Evolutionary conservation across 495 filamentous ascomycete species (phyloP).

Genomic region (Penicillium coprophilum): DNA sequence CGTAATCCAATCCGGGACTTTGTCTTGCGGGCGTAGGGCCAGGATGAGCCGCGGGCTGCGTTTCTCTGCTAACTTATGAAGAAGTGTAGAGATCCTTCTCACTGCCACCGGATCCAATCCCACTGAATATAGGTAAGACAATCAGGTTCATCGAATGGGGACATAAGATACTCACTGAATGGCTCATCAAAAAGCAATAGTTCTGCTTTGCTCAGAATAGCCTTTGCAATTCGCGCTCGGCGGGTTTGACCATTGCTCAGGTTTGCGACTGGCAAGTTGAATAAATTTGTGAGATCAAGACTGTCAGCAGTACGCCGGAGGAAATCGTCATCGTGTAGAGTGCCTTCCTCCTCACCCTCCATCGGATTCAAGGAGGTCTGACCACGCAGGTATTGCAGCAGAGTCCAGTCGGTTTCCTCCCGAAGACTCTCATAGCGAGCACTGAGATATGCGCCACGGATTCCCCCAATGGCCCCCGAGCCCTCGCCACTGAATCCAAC

Average conservation of each 20-base stretch:
- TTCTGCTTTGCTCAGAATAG: conserved; percentile 74
- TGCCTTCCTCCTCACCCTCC: conserved; percentile 52
- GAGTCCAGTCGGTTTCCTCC: conserved; percentile 83
- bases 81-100: conserved; percentile 63
- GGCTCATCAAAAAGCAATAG: conserved; percentile 88
- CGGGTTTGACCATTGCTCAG: conserved; percentile 92
- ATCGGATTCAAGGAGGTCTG: conserved; percentile 73
- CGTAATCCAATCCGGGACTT: conserved; percentile 85
- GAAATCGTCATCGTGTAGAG: conserved; percentile 39
- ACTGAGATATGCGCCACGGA: conserved; percentile 75
- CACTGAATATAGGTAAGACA: conserved; percentile 47
- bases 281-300: conserved; percentile 61
- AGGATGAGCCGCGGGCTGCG: conserved; percentile 70
- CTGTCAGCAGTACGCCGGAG: conserved; percentile 63
- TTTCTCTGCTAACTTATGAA: conserved; percentile 62
- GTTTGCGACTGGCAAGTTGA: conserved; percentile 79
- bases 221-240: conserved; percentile 82
- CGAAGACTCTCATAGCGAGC: conserved; percentile 88
- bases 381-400: conserved; percentile 73
- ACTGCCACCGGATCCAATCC: conserved; percentile 85
- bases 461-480: conserved; percentile 54
- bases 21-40: conserved; percentile 78
- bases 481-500: conserved; percentile 73
- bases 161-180: conserved; percentile 60
- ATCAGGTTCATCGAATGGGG: not conserved